Evolutionary conservation across 2,329 filamentous ascomycete species (phyloP).

Genomic region (Didymella pomorum): DNA sequence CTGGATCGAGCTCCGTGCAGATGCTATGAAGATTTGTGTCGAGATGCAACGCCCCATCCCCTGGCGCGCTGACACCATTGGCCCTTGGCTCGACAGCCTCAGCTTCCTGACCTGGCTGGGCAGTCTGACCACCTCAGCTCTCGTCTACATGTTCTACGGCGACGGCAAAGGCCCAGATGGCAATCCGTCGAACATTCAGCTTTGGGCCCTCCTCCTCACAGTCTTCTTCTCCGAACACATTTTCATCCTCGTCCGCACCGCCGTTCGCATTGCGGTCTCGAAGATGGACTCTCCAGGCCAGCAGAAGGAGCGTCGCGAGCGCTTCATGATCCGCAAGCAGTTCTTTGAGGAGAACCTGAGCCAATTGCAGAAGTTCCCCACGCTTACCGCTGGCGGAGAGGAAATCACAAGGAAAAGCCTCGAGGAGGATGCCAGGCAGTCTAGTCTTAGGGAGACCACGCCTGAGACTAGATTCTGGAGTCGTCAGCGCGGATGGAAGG

Average conservation of each 20-base stretch:
- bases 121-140: conserved; percentile 82
- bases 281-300: conserved; percentile 87
- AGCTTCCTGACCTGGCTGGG: conserved; percentile 94
- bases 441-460: conserved; percentile 53
- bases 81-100: conserved; percentile 86
- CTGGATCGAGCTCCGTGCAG: conserved; percentile 92
- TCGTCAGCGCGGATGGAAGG: conserved; percentile 58
- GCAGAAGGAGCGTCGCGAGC: conserved; percentile 83
- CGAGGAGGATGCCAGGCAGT: conserved; percentile 63
- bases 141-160: conserved; percentile 88
- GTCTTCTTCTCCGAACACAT: conserved; percentile 89
- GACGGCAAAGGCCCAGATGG: conserved; percentile 71
- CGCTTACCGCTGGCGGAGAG: conserved; percentile 54
- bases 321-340: conserved; percentile 80
- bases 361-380: conserved; percentile 57
- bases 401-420: conserved; percentile 71
- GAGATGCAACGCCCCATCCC: conserved; percentile 90
- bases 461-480: conserved; percentile 62
- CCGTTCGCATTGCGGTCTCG: conserved; percentile 74
- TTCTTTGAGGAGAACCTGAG: conserved; percentile 78
- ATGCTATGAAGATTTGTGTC: conserved; percentile 92
- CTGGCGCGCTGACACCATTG: conserved; percentile 90
- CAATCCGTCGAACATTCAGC: conserved; percentile 73
- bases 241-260: conserved; percentile 79
- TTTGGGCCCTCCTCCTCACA: conserved; percentile 80